Conservation (phyloP, 148 eudicot genomes). For the Diospyros lotus region DNA sequence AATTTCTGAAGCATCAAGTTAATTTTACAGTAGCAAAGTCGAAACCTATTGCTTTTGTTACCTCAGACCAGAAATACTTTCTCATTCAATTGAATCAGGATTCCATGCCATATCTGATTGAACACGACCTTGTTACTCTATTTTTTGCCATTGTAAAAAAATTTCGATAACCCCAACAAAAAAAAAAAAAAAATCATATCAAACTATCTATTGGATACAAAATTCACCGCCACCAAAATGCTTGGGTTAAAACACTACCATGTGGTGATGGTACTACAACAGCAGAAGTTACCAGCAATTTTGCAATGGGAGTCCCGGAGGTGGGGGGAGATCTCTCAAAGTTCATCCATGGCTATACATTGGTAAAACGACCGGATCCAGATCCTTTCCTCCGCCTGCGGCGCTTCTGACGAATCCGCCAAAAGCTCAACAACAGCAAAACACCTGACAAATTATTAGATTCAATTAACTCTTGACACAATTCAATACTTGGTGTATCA, state of each 20-base stretch:
- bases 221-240: conserved; percentile 3
- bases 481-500: background rate
- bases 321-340: background rate
- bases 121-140: background rate
- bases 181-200: conserved; percentile 13
- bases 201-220: conserved; percentile 23
- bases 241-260: background rate
- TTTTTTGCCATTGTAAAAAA: background rate
- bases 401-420: conserved; percentile 78
- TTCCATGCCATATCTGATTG: background rate
- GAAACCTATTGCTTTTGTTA: background rate
- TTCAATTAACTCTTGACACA: background rate
- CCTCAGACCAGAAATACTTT: background rate
- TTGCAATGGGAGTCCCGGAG: background rate
- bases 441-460: conserved; percentile 43
- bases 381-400: conserved; percentile 73
- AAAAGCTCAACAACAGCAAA: conserved; percentile 66
- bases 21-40: no score
- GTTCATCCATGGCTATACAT: conserved; percentile 21
- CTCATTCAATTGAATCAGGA: background rate
- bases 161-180: background rate
- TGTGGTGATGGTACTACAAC: background rate
- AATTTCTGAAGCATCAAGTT: no score
- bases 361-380: conserved; percentile 49
- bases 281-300: background rate